Base-by-base conservation (phyloP, 345 rosid species). In the Adansonia digitata region DNA sequence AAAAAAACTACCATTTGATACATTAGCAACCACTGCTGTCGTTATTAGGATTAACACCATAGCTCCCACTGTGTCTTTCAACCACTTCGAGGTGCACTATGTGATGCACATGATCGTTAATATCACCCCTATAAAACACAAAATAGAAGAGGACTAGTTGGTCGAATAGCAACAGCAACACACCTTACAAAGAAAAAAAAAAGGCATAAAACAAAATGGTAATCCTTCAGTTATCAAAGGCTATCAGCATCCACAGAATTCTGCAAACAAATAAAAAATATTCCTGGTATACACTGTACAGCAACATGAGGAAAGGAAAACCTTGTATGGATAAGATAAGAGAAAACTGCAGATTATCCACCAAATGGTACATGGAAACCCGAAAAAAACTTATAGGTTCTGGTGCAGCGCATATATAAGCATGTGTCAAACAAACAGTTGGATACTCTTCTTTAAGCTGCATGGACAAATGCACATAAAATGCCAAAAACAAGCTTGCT, bases 91-190 rank as follows among this genome's bases (percentile, higher is more conserved):
- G 15, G n/a, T 18, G 15, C 24, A 65, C 53, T 4, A 17, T 63
- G 20, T n/a, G 73, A 48, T 55, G 78, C 59, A 42, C 46, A 56
- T 52, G 60, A 37, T 40, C 66, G 59, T 66, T 46, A 14, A 46
- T 71, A 49, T 17, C 11, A 69, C 35, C 77, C 82, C 79, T 76
- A 29, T 70, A 42, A 22, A 40, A 42, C 42, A 73, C 11, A 71
- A 34, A 34, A 76, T 48, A 22, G 5, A 64, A 63, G 1, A 53
- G 22, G 43, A 63, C 13, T 39, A 34, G 37, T 75, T 61, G 68
- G 65, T 34, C 15, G 2, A 45, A 7, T 12, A 15, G 12, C 7
- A 14, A 29, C 40, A 59, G 39, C 56, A 39, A 20, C 64, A 64
- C 45, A 40, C 18, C 12, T 59, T 22, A n/a, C n/a, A n/a, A n/a